Evolutionary conservation across 2,329 filamentous ascomycete species (phyloP).

Genomic region (Dissoconium aciculare): DNA sequence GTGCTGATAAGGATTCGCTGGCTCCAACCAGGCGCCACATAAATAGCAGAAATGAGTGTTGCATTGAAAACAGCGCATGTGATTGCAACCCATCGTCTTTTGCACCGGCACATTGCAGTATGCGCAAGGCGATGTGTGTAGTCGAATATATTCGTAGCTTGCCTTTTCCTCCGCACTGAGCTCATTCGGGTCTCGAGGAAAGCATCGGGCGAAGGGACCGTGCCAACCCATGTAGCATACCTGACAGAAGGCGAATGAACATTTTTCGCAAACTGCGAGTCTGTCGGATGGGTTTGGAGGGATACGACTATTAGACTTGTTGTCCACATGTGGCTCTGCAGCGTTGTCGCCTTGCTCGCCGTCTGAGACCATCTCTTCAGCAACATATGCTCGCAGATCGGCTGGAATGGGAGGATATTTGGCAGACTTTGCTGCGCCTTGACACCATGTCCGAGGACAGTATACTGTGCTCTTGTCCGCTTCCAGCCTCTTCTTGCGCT

Average conservation of each 20-base stretch:
- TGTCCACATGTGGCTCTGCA: conserved; percentile 10
- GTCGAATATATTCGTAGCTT: conserved; percentile 65
- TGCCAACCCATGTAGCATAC: conserved; percentile 77
- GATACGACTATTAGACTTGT: conserved; percentile 5
- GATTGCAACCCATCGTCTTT: conserved; percentile 89
- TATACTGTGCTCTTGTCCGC: conserved; percentile 84
- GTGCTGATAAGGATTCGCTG: conserved; percentile 71
- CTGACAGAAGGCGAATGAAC: conserved; percentile 73
- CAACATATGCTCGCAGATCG: conserved; percentile 28
- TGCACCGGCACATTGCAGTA: conserved; percentile 73
- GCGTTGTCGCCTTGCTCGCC: conserved; percentile 21
- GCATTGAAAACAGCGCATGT: conserved; percentile 89
- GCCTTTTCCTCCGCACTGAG: conserved; percentile 74
- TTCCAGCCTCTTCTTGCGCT: conserved; percentile 84
- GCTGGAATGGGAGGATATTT: conserved; percentile 34
- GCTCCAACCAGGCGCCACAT: conserved; percentile 72
- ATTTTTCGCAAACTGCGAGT: conserved; percentile 76
- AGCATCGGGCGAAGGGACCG: conserved; percentile 64
- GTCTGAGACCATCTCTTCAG: conserved; percentile 19
- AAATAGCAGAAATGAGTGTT: conserved; percentile 90
- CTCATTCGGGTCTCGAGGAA: conserved; percentile 51
- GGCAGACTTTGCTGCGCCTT: conserved; percentile 57
- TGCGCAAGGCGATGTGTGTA: conserved; percentile 76
- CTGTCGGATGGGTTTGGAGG: conserved; percentile 37
- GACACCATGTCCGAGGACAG: conserved; percentile 84